Conservation (phyloP, 2,329 filamentous ascomycete species). For the Lecanicillium sp. region DNA sequence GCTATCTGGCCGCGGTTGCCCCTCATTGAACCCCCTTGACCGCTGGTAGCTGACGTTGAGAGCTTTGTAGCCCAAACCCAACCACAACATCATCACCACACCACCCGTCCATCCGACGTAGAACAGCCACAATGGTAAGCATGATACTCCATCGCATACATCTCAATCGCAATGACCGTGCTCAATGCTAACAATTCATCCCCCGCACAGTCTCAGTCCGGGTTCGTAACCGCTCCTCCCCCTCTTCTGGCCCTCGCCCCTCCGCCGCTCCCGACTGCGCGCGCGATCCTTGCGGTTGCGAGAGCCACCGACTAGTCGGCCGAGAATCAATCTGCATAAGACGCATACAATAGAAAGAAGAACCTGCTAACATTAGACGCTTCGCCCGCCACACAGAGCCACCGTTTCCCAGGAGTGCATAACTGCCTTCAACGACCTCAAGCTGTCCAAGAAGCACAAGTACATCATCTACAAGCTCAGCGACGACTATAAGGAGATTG, state of each 20-base stretch:
- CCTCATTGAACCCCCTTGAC: background rate
- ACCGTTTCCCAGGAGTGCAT: conserved; percentile 66
- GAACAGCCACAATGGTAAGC: conserved; percentile 9
- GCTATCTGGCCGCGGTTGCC: too few species aligned
- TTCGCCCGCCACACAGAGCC: conserved; percentile 47
- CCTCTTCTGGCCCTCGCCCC: conserved; percentile 14
- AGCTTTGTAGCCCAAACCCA: background rate
- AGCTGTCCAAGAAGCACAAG: conserved; percentile 74
- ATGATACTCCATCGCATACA: background rate
- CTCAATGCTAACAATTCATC: background rate
- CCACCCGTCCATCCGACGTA: background rate
- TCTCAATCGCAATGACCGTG: background rate
- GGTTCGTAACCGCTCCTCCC: conserved; percentile 45
- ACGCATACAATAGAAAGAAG: background rate
- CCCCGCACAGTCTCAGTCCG: conserved; percentile 54
- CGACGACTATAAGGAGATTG: conserved; percentile 75
- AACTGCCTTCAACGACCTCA: conserved; percentile 68
- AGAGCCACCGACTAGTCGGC: background rate
- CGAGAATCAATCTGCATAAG: background rate
- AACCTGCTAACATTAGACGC: background rate
- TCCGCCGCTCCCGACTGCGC: conserved; percentile 3
- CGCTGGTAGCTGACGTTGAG: background rate
- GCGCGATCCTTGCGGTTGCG: background rate
- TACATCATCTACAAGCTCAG: conserved; percentile 86
- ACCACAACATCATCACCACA: conserved; percentile 5